Percentiles rank a stretch among this genome's conserved stretches.
These are phyloP conservation scores for Stachybotrys elegans DNA, from an alignment of 2,329 filamentous ascomycete genomes.

Conservation along the genomic window DNA sequence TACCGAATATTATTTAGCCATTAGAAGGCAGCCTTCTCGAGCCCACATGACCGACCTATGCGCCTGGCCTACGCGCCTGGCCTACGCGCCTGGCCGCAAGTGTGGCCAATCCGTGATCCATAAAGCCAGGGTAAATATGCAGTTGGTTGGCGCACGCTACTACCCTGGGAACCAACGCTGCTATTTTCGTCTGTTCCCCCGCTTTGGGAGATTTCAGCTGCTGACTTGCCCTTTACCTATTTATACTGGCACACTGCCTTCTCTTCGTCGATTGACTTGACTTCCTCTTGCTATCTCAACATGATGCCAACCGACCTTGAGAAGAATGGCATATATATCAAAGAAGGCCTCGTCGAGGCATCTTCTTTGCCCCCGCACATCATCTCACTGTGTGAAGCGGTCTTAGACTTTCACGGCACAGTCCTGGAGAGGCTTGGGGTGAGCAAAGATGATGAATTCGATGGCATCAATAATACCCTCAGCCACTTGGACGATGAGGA, in stretches of 20 bases:
- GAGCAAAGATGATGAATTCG: constrained; percentile 5
- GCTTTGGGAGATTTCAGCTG: background rate
- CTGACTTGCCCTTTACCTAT: background rate
- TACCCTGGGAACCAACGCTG: background rate
- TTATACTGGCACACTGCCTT: background rate
- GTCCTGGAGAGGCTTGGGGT: constrained; percentile 8
- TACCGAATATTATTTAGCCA: too few relatives aligned
- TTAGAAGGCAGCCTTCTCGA: too few relatives aligned
- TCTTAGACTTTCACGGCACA: constrained; percentile 11
- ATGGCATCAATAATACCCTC: constrained; percentile 1
- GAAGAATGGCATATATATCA: constrained; percentile 11
- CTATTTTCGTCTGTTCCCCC: background rate
- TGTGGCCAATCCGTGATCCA: background rate
- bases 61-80: too few relatives aligned
- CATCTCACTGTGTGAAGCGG: constrained; percentile 6
- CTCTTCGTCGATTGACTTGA: background rate
- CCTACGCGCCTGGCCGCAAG: too few relatives aligned
- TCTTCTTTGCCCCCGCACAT: constrained; percentile 9
- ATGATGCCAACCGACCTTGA: constrained; percentile 3
- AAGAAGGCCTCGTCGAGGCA: constrained; percentile 6
- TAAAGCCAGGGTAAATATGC: background rate
- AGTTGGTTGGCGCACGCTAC: background rate
- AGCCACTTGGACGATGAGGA: background rate
- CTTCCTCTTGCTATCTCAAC: background rate
- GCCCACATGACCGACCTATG: too few relatives aligned